Base-by-base conservation (phyloP, 495 filamentous ascomycete genomes). In the Aspergillus homomorphus region DNA sequence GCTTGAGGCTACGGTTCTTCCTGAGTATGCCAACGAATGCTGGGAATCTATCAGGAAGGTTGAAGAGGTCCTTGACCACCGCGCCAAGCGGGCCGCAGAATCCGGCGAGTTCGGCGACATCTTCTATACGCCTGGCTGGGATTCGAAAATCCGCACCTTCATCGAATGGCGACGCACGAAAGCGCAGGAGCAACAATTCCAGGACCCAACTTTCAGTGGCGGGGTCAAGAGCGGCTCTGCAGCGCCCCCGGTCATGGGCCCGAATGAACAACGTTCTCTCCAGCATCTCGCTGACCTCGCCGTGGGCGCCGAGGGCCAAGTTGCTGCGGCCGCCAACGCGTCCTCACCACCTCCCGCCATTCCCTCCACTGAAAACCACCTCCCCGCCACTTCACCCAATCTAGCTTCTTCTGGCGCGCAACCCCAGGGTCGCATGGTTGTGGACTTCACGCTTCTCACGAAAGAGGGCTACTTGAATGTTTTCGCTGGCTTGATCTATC, bases 241-340 rank as follows among this genome's bases (percentile, higher is more conserved):
- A 0, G 65, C 67, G n/a, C 73, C 70, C 0, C 75, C 76, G 18
- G 64, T 76, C 15, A 69, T 79, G 64, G 77, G 77, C 3, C 74
- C 74, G 18, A 79, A 76, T 49, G 77, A 79, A 57, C 77, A 79
- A 59, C 75, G 77, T 54, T 79, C 77, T 42, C 71, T 88, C 16
- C 84, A 87, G 65, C 84, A 85, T 57, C 76, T 89, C 8, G 87
- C 86, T 1, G 85, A 88, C 61, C 67, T 89, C 16, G 86, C 86
- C 28, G 77, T 79, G 22, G 77, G 75, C 3, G 77, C 73, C 3
- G 77, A 79, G 52, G 75, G 75, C 26, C 72, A 72, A 9, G 73
- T 77, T 7, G 63, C 68, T 33, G 71, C 72, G 14, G 63, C 68
- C 24, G 71, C 72, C 28, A 71, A 67, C 38, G 66, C 66, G 5